phyloP scores from a whole-genome alignment of 345 rosid genomes.

The Ricinus communis region DNA sequence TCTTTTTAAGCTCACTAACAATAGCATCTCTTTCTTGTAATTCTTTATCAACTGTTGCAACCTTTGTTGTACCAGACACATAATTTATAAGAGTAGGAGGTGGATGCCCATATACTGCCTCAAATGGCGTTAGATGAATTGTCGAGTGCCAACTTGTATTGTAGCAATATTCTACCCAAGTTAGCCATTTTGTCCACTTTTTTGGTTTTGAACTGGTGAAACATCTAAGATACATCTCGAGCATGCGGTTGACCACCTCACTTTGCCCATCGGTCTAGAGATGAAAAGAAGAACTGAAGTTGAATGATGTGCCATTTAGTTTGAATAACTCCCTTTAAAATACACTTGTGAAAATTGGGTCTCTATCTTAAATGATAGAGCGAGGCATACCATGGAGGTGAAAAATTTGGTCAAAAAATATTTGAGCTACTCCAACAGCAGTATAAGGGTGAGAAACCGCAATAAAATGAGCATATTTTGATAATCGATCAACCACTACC shows the following conservation, averaged over 20 bases:
- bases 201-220: background rate
- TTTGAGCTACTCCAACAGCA: too few species aligned
- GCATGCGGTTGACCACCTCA: background rate
- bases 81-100: too few species aligned
- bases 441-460: background rate
- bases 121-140: background rate
- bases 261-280: too few species aligned
- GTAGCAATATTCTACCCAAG: background rate
- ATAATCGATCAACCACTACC: constrained; percentile 2
- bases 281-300: background rate
- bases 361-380: background rate
- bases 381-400: background rate
- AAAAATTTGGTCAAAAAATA: background rate
- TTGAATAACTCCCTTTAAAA: too few species aligned
- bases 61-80: too few species aligned
- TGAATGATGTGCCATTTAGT: too few species aligned
- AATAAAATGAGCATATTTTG: background rate
- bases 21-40: too few species aligned
- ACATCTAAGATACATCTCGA: background rate
- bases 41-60: too few species aligned
- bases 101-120: background rate
- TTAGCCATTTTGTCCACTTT: too few species aligned
- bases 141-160: background rate
- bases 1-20: too few species aligned
- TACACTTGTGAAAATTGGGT: background rate